phyloP scores from a whole-genome alignment of 495 filamentous ascomycete species.

The Penicillium salamii region DNA sequence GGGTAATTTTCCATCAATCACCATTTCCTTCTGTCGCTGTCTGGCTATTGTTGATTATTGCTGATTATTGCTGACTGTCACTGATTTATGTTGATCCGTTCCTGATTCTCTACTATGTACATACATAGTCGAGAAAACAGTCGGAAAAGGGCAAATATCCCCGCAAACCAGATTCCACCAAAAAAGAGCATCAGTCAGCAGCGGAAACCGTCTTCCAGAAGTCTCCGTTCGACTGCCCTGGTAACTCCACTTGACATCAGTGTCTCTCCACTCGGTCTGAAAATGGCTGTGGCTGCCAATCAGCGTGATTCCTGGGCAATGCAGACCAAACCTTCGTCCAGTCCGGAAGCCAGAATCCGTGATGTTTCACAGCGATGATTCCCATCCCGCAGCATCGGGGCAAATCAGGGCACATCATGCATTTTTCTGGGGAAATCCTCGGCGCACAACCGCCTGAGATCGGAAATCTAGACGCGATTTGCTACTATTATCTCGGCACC shows the following conservation, averaged over 20 bases:
- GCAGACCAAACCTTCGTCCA: slow-evolving; percentile 1
- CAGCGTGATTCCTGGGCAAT: neutral
- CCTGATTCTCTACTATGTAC: too few species aligned
- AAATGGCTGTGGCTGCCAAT: neutral
- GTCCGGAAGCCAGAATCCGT: slow-evolving; percentile 30
- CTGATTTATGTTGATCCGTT: too few species aligned
- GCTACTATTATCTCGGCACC: neutral
- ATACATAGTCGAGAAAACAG: too few species aligned
- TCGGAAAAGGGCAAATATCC: neutral
- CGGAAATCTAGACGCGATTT: slow-evolving; percentile 27
- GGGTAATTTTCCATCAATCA: slow-evolving; percentile 28
- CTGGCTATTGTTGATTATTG: neutral
- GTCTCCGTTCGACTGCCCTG: neutral
- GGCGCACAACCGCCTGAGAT: slow-evolving; percentile 2
- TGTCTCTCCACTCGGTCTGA: slow-evolving; percentile 5
- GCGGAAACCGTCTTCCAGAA: slow-evolving; percentile 40
- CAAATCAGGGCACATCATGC: slow-evolving; percentile 21
- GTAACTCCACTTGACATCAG: slow-evolving; percentile 23
- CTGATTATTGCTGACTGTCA: too few species aligned
- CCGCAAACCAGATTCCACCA: neutral
- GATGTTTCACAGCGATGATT: slow-evolving; percentile 16
- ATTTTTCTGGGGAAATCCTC: slow-evolving; percentile 7
- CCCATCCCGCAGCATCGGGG: neutral
- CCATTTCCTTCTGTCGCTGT: neutral
- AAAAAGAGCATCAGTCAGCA: slow-evolving; percentile 1